A percentile compares a stretch with the other conserved stretches of the same genome.
phyloP scores from a whole-genome alignment of 2,329 filamentous ascomycete species.

The Alternaria triticimaculans region DNA sequence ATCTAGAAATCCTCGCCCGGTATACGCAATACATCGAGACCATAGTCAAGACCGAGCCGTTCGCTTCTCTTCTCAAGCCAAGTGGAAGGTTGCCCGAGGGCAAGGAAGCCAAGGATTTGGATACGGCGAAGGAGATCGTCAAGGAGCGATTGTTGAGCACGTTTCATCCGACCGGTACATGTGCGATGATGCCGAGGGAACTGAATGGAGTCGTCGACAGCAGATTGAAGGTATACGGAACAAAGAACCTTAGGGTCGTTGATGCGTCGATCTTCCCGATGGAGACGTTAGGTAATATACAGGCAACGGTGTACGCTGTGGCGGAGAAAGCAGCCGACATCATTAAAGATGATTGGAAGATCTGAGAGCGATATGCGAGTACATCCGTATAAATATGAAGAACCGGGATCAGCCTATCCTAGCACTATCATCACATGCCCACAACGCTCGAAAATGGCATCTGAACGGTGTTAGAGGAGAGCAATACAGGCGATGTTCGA shows the following conservation, averaged over 20 bases:
- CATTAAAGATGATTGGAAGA: background rate
- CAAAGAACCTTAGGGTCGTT: background rate
- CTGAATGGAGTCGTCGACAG: background rate
- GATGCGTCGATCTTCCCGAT: constrained; percentile 1
- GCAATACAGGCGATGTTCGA: no score
- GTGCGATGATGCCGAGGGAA: background rate
- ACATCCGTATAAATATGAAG: background rate
- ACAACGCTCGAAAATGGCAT: background rate
- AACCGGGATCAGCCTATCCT: background rate
- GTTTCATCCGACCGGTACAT: background rate
- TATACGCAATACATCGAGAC: background rate
- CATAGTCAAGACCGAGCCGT: background rate
- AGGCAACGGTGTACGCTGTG: background rate
- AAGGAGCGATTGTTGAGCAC: background rate
- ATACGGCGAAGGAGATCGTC: background rate
- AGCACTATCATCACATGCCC: background rate
- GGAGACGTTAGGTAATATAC: background rate
- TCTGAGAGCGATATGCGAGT: background rate
- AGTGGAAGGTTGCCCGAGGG: background rate
- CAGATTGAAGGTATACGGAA: background rate
- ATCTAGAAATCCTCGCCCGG: background rate
- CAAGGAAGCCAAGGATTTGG: background rate
- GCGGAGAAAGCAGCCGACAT: constrained; percentile 3
- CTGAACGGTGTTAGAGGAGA: no score
- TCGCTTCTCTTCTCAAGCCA: background rate